Evolutionary conservation across 352 stramenopile species (phyloP), one percentile per base, ranked within the genome.

Genomic region (Phytopythium ostracodes): DNA sequence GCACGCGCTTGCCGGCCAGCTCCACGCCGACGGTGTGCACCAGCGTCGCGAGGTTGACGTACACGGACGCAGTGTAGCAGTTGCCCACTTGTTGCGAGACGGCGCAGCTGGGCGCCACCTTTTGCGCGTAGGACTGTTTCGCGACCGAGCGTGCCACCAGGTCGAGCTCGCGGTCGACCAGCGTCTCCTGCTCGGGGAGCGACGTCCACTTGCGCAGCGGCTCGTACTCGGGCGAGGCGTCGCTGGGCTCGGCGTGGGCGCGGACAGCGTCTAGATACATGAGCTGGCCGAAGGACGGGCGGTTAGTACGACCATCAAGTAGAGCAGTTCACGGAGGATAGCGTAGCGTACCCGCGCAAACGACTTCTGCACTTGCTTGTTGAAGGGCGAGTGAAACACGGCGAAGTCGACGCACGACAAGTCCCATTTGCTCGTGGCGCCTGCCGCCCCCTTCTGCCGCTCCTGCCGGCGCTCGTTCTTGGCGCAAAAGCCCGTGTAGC

Each of bases 351-450:
- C 77, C 46, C 97, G 88, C 24, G 79, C 84, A 70, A 98, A 98
- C 17, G 87, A 96, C 67, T 99, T 99, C 69, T 99, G 92, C 52
- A 99, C 96, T 42, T 99, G 72, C 74, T 99, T 99, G 79, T 99
- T 99, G 91, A 99, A 99, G 1, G 97, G 97, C 25, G 96, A 97
- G 85, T 99, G 97, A 77, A 99, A 99, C 20, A 98, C 81, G 33
- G 91, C 92, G 72, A 93, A 98, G 75, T 98, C 94, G 15, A 98
- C 67, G 15, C 83, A 73, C 6, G 74, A 71, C 8, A 97, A 67
- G 38, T 77, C 60, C 63, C 91, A 92, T 22, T 51, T 35, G 15
- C 65, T 42, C 53, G 69, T 57, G 31, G 31, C 62, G 17, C 64
- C n/a, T n/a, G n/a, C n/a, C n/a, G n/a, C n/a, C n/a, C n/a, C 52